These are phyloP conservation scores for Melaleuca alternifolia DNA, from an alignment of 345 rosid species.

Conservation along the genomic window DNA sequence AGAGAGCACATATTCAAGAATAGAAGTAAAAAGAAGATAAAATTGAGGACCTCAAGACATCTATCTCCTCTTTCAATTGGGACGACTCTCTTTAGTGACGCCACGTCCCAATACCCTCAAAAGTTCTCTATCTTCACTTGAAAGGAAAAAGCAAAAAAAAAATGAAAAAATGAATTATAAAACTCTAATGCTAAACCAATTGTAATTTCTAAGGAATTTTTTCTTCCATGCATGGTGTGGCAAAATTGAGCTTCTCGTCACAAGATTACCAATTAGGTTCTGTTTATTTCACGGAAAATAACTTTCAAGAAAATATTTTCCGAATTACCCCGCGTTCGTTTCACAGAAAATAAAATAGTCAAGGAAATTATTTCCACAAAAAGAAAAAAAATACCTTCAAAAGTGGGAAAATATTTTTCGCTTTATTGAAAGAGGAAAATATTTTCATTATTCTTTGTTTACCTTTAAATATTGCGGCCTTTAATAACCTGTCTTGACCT, in stretches of 20 bases:
- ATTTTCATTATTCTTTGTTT: too few relatives aligned
- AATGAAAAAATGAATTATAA: neutral
- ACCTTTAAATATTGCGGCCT: too few relatives aligned
- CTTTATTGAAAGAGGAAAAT: too few relatives aligned
- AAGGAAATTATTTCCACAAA: too few relatives aligned
- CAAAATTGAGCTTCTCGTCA: neutral
- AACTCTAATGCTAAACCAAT: neutral
- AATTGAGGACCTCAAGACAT: constrained; percentile 15
- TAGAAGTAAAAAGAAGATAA: neutral
- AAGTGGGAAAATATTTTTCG: too few relatives aligned
- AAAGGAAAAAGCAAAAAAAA: neutral
- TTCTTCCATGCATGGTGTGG: neutral
- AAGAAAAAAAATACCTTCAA: too few relatives aligned
- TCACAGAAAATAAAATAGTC: too few relatives aligned
- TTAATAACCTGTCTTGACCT: too few relatives aligned
- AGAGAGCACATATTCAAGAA: neutral
- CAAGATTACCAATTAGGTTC: neutral
- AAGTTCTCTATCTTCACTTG: neutral
- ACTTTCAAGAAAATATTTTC: too few relatives aligned
- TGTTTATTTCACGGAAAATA: too few relatives aligned
- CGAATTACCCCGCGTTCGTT: too few relatives aligned
- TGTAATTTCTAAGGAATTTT: neutral
- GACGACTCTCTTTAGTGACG: neutral
- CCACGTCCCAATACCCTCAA: neutral
- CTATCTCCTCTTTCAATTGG: neutral